phyloP scores from a whole-genome alignment of 2,329 filamentous ascomycete genomes.

The Leptographium wingfieldii region DNA sequence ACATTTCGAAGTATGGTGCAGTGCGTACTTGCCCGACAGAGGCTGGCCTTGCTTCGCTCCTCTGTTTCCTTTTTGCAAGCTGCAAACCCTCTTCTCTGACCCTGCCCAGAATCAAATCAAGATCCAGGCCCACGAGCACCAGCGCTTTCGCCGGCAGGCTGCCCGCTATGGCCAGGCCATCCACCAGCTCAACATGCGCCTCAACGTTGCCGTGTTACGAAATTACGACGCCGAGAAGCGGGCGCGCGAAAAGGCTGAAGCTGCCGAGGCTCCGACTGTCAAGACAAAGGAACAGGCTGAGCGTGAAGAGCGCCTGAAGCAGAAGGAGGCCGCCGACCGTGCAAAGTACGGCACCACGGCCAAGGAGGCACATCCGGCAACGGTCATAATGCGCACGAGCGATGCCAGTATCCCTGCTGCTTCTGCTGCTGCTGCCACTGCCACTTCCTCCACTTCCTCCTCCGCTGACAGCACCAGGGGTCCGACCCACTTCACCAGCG shows the following conservation, averaged over 20 bases:
- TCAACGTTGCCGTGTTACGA: constrained; percentile 46
- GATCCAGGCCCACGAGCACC: constrained; percentile 51
- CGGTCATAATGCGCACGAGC: constrained; percentile 3
- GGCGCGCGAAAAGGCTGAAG: constrained; percentile 49
- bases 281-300: constrained; percentile 50
- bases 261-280: constrained; percentile 50
- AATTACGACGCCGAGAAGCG: constrained; percentile 43
- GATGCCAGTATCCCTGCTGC: background rate
- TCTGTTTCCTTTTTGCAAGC: background rate
- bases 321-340: constrained; percentile 37
- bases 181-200: constrained; percentile 55
- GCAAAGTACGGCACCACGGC: constrained; percentile 29
- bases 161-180: constrained; percentile 50
- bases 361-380: constrained; percentile 26
- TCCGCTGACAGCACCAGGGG: constrained; percentile 2
- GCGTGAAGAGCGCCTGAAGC: constrained; percentile 32
- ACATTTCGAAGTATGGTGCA: constrained; percentile 57
- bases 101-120: constrained; percentile 49
- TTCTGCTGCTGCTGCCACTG: background rate
- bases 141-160: constrained; percentile 45
- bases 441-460: background rate
- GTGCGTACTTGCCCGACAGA: constrained; percentile 28
- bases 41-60: constrained; percentile 4
- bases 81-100: background rate
- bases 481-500: constrained; percentile 21